These are phyloP conservation scores for Phylloporus sp. DNA, from an alignment of 768 basidiomycete species.

Conservation along the genomic window DNA sequence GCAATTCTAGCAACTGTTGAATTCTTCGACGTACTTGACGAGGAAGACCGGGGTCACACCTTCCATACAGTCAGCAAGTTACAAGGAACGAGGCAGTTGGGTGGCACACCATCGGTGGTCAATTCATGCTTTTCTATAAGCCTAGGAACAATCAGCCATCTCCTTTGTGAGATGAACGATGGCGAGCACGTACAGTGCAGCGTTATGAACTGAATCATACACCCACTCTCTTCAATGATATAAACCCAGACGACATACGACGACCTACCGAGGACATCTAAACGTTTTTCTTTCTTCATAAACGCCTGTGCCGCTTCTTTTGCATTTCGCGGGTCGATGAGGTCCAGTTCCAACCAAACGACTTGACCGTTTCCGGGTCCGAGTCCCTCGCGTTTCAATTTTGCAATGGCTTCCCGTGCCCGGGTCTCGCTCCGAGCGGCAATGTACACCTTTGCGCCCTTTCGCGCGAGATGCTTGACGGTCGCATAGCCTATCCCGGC, in stretches of 20 bases:
- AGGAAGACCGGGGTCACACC: conserved; percentile 39
- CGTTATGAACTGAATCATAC: conserved; percentile 49
- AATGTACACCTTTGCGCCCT: conserved; percentile 59
- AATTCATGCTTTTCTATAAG: conserved; percentile 17
- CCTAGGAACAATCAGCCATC: conserved; percentile 15
- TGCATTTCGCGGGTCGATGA: conserved; percentile 45
- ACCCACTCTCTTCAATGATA: neutral
- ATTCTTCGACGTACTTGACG: conserved; percentile 38
- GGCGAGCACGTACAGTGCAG: conserved; percentile 38
- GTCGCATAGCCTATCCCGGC: conserved; percentile 50
- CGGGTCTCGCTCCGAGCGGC: conserved; percentile 45
- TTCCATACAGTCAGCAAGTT: conserved; percentile 9
- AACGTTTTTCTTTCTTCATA: conserved; percentile 43
- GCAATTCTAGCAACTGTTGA: neutral
- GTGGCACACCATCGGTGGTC: conserved; percentile 26
- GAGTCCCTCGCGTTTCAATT: conserved; percentile 42
- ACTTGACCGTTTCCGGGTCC: conserved; percentile 45
- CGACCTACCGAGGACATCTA: conserved; percentile 50
- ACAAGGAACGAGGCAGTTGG: neutral
- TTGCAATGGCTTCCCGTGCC: conserved; percentile 46
- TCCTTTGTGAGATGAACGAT: neutral
- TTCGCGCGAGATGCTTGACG: conserved; percentile 46
- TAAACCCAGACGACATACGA: neutral
- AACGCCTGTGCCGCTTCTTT: conserved; percentile 48
- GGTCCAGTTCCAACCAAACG: conserved; percentile 48